Evolutionary conservation across 1,284 basidiomycete genomes (phyloP).

Genomic region (Fomes fomentarius): DNA sequence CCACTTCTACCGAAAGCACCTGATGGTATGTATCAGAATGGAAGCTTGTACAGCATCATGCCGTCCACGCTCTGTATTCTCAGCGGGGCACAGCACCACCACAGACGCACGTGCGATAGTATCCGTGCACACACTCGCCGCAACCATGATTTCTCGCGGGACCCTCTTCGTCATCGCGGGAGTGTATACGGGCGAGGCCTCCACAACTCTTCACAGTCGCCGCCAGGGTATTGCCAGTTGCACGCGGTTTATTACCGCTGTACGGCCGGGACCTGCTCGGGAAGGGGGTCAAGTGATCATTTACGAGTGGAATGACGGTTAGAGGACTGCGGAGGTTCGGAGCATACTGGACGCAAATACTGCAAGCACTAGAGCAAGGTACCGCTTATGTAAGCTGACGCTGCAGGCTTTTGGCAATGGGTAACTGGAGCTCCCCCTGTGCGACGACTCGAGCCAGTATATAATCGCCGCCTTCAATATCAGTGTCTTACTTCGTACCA

Average conservation of each 20-base stretch:
- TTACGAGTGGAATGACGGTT: neutral
- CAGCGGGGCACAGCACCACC: neutral
- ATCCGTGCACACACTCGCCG: too few relatives aligned
- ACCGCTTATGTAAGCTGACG: constrained; percentile 25
- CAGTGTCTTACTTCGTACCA: neutral
- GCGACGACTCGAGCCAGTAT: too few relatives aligned
- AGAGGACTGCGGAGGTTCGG: constrained; percentile 4
- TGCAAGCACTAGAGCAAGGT: constrained; percentile 23
- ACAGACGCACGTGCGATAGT: neutral
- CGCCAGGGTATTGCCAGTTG: too few relatives aligned
- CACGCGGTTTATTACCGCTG: neutral
- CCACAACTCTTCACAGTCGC: neutral
- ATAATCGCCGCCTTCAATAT: constrained; percentile 12
- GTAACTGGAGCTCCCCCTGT: too few relatives aligned
- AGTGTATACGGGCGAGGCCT: neutral
- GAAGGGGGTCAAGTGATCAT: constrained; percentile 25
- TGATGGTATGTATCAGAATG: too few relatives aligned
- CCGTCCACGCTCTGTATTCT: neutral
- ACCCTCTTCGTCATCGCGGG: neutral
- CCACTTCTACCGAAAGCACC: neutral
- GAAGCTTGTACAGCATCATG: neutral
- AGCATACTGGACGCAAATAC: constrained; percentile 3
- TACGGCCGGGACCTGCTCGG: neutral
- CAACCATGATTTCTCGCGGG: too few relatives aligned
- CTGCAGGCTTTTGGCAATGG: neutral